A percentile compares a stretch with the other conserved stretches of the same genome.
Evolutionary conservation across 2,329 filamentous ascomycete genomes (phyloP).

Genomic region (Alternaria triticimaculans): DNA sequence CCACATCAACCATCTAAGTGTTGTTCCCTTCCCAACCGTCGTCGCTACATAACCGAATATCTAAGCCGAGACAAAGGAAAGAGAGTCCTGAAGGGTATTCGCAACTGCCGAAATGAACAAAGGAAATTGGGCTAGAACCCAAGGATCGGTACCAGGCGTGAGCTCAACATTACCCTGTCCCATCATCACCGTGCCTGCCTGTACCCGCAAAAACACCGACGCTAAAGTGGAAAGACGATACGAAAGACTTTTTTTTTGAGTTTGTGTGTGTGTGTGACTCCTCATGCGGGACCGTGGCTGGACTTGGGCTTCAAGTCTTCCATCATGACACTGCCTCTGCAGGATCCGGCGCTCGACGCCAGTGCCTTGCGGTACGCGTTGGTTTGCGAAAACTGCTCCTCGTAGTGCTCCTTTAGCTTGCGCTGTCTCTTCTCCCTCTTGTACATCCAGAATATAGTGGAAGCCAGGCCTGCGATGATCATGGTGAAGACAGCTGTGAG

Average conservation of each 20-base stretch:
- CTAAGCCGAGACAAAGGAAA: neutral
- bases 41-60: neutral
- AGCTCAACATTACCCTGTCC: neutral
- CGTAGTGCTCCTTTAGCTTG: constrained; percentile 44
- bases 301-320: constrained; percentile 9
- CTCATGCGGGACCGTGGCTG: neutral
- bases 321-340: constrained; percentile 9
- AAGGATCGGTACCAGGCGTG: neutral
- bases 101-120: neutral
- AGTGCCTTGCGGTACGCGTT: constrained; percentile 35
- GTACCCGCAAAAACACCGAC: constrained; percentile 5
- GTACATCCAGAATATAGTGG: constrained; percentile 30
- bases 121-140: neutral
- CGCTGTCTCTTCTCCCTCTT: constrained; percentile 41
- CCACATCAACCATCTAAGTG: neutral
- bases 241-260: neutral
- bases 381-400: constrained; percentile 38
- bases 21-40: neutral
- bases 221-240: constrained; percentile 4
- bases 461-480: constrained; percentile 23
- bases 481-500: constrained; percentile 34
- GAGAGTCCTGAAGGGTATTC: neutral
- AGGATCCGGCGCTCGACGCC: constrained; percentile 16
- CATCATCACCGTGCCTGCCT: neutral
- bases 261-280: neutral